Evolutionary conservation across 148 eudicot species (phyloP).

Genomic region (Oxyria digyna): DNA sequence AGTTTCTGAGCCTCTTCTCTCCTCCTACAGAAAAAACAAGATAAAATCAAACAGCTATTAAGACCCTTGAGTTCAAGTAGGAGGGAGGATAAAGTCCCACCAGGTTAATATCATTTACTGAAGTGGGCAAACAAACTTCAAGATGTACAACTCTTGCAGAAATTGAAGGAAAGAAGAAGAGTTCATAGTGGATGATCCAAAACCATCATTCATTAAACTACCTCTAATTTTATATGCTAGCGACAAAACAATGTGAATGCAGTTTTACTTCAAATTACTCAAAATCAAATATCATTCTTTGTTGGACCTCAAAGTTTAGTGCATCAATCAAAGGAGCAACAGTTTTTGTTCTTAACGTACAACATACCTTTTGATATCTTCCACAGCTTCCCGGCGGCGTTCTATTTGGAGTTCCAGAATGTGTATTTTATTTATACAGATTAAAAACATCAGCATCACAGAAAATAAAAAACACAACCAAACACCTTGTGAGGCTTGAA

Average conservation of each 20-base stretch:
- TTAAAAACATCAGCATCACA: no score
- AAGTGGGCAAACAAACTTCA: neutral
- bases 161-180: neutral
- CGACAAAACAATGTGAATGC: neutral
- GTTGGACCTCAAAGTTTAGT: neutral
- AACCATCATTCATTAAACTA: neutral
- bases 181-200: neutral
- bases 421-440: conserved; percentile 28
- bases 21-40: conserved; percentile 32
- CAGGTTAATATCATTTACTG: neutral
- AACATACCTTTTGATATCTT: conserved; percentile 75
- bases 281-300: neutral
- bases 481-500: neutral
- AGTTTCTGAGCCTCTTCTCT: conserved; percentile 77
- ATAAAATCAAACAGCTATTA: neutral
- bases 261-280: neutral
- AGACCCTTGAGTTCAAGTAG: neutral
- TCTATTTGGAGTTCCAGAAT: conserved; percentile 85
- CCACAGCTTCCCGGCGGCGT: conserved; percentile 78
- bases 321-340: neutral
- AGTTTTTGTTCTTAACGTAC: neutral
- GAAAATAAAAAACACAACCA: neutral
- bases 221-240: neutral
- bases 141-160: neutral
- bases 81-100: neutral